phyloP scores from a whole-genome alignment of 2,329 filamentous ascomycete species.

The Xylaria sp. region DNA sequence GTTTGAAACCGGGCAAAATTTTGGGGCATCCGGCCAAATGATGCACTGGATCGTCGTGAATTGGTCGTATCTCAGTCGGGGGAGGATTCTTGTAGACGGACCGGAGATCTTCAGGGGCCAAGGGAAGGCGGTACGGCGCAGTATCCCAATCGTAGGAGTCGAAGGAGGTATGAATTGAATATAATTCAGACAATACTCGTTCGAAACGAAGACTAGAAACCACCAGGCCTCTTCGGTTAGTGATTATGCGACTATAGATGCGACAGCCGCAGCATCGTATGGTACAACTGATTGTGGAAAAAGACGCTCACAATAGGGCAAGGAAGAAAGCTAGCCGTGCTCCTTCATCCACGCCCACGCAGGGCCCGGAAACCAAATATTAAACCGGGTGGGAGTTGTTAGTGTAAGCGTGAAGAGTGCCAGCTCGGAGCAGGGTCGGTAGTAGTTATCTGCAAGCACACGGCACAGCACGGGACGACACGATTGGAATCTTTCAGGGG shows the following conservation, averaged over 20 bases:
- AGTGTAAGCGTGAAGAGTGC: conserved; percentile 7
- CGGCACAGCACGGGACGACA: conserved; percentile 19
- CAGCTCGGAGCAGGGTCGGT: not conserved
- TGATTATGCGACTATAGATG: conserved; percentile 23
- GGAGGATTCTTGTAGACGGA: conserved; percentile 17
- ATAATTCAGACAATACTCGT: conserved; percentile 33
- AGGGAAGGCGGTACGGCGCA: conserved; percentile 31
- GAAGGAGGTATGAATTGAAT: conserved; percentile 33
- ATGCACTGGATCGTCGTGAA: conserved; percentile 15
- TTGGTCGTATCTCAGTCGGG: conserved; percentile 11
- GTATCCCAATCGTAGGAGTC: conserved; percentile 29
- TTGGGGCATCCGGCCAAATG: conserved; percentile 30
- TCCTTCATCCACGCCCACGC: conserved; percentile 11
- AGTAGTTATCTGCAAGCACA: conserved; percentile 16
- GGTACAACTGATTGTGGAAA: conserved; percentile 6
- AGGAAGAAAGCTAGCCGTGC: conserved; percentile 5
- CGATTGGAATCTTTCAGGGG: conserved; percentile 11
- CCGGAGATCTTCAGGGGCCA: conserved; percentile 18
- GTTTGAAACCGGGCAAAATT: conserved; percentile 35
- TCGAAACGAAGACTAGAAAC: conserved; percentile 38
- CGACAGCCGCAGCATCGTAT: conserved; percentile 5
- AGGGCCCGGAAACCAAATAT: not conserved
- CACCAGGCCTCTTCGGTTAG: conserved; percentile 37
- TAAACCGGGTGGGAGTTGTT: not conserved
- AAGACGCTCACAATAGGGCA: conserved; percentile 32